Percentiles rank a stretch among this genome's conserved stretches.
Conservation (phyloP, 129 eudicot genomes). For the Chrysanthemum seticuspe region DNA sequence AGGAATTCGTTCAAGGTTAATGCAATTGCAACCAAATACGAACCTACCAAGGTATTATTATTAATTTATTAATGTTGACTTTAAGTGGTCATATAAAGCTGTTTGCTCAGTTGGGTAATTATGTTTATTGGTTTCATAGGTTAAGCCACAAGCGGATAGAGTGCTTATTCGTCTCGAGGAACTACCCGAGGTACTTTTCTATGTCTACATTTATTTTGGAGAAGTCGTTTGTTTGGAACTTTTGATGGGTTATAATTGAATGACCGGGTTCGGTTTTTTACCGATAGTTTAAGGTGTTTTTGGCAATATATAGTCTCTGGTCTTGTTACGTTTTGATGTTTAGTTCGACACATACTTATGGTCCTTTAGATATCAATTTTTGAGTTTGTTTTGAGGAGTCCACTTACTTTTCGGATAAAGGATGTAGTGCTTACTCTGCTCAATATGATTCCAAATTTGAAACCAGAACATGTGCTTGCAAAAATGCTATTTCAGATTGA, state of each 20-base stretch:
- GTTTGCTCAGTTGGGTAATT: background rate
- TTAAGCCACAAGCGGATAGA: constrained; percentile 90
- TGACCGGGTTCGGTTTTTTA: too few relatives aligned
- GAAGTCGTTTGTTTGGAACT: too few relatives aligned
- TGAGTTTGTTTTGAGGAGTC: background rate
- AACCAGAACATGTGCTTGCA: background rate
- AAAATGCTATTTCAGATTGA: background rate
- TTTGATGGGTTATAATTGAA: too few relatives aligned
- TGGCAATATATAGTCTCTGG: background rate
- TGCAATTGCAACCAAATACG: constrained; percentile 68
- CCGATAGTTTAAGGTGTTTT: background rate
- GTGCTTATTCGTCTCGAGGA: constrained; percentile 85
- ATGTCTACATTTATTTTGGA: background rate
- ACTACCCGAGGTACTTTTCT: constrained; percentile 63
- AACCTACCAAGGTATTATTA: constrained; percentile 68
- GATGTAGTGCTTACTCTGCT: background rate
- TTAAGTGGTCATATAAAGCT: background rate
- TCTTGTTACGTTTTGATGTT: background rate
- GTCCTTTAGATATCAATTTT: background rate
- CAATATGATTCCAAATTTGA: background rate
- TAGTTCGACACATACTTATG: background rate
- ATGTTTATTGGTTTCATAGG: constrained; percentile 38
- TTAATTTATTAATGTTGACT: background rate
- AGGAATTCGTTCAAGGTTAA: constrained; percentile 52
- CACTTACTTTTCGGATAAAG: background rate